Base-by-base conservation (phyloP, 129 eudicot genomes). In the Dittrichia graveolens region DNA sequence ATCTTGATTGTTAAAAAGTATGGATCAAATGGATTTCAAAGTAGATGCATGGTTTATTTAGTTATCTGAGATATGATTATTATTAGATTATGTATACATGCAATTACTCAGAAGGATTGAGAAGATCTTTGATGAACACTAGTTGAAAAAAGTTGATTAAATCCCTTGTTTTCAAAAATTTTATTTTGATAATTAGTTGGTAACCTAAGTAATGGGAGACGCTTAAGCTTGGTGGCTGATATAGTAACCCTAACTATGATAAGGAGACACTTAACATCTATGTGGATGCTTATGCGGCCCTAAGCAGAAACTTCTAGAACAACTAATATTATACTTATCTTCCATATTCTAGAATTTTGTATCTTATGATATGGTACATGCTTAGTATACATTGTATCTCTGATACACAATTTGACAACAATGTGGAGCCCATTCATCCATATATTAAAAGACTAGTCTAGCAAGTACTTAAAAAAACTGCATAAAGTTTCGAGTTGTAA, bases 401-500 rank as follows among this genome's bases (percentile, higher is more conserved):
- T 24, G 31, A 24, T 24, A 24, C 0, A 24, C 31, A 24, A 24
- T 24, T 24, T 24, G 2, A 24, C 31, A 0, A 24, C 31, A 24
- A 24, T 24, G 31, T 24, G 31, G 55, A 49, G 73, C 73, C 49
- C 35, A 34, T 48, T 67, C 73, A 49, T 31, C 37, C 34, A 49
- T 50, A 49, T n/a, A 49, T 67, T 52, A 45, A 67, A 14, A 48
- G 4, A 49, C 46, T 34, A 14, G 4, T 12, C 14, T 12, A 69
- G 11, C 49, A 52, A 69, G 40, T 5, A 56, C 44, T 39, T 7
- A 39, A 14, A 61, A 62, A 24, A 66, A 8, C 54, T 24, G 39
- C 43, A 45, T 46, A 48, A 24, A 66, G 19, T 66, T 71, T 71
- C 53, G 3, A 55, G 75, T 42, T 71, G 54, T 43, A n/a, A 31